Evolutionary conservation across 1,284 basidiomycete species (phyloP).

Genomic region (Trichosporon faecale): DNA sequence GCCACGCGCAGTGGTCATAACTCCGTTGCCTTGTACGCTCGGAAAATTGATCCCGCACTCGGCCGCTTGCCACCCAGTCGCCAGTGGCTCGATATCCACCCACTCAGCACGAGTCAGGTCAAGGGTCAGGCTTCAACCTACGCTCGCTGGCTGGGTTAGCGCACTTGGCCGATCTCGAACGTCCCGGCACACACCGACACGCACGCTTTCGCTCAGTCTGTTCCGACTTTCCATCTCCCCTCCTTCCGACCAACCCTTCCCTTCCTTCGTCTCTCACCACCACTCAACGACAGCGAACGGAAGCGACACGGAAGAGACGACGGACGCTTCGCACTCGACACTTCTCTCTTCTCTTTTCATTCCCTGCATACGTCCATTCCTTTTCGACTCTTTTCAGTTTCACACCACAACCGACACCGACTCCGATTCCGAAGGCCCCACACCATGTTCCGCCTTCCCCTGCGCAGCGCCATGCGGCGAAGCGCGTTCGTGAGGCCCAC

Average conservation of each 20-base stretch:
- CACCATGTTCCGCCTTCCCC: conserved; percentile 20
- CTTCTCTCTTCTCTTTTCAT: conserved; percentile 2
- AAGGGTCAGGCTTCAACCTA: not conserved
- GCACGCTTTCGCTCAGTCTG: not conserved
- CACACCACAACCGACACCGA: not conserved
- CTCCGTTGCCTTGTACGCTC: not conserved
- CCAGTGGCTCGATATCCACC: not conserved
- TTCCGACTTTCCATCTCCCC: not conserved
- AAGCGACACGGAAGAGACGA: not conserved
- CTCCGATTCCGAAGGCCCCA: not conserved
- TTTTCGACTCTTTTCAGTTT: not conserved
- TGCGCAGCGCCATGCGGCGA: conserved; percentile 10
- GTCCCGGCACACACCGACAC: conserved; percentile 8
- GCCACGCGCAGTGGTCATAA: conserved; percentile 1
- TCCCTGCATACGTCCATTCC: conserved; percentile 2
- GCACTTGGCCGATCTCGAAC: conserved; percentile 4
- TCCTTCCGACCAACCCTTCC: conserved; percentile 17
- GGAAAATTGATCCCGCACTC: not conserved
- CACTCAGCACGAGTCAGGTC: not conserved
- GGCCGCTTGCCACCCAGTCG: not conserved
- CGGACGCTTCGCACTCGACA: not conserved
- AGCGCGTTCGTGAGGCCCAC: conserved; percentile 17
- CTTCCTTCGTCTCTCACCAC: not conserved
- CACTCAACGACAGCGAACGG: not conserved
- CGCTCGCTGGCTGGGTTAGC: not conserved